Evolutionary conservation across 2,329 filamentous ascomycete genomes (phyloP), one percentile per base, ranked within the genome.

Genomic region (Colletotrichum sublineola): DNA sequence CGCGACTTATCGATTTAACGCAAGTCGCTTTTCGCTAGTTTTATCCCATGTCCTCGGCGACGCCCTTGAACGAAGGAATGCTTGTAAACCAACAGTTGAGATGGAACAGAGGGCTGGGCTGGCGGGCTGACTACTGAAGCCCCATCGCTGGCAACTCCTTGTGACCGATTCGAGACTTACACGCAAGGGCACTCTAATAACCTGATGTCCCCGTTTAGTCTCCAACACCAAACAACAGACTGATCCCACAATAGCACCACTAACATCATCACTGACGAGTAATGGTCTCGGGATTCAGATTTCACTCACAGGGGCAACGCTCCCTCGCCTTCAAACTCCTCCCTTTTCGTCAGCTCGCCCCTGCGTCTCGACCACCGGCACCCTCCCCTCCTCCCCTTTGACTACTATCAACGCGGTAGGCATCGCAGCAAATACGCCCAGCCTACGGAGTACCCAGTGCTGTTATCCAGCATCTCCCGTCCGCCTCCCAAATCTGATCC

Each of bases 361-460:
- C 24, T 53, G 48, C n/a, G 11, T 36, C 44, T 24, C 7, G 44
- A 29, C 15, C 44, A 29, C 44, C 40, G 29, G 29, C 63, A 14
- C 15, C 63, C 3, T 44, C 29, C 20, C 33, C 15, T 56, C n/a
- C 2, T 56, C n/a, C 2, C 64, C 33, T 48, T 70, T 58, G 2
- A 67, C 48, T 2, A n/a, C 40, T 58, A 73, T 74, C 60, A 73
- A 40, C 20, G 46, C 65, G 12, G 67, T 33, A 1, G 66, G 66
- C 70, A 73, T 69, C 44, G 55, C 46, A 40, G 67, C 31, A 63
- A 53, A 70, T 3, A 61, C 61, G 15, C 33, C 61, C 36, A 50
- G 18, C 6, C 58, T 38, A n/a, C n/a, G n/a, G n/a, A n/a, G n/a
- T n/a, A 24, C 42, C 60, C 36, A 31, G 12, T 40, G 48, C 24